phyloP scores from a whole-genome alignment of 495 filamentous ascomycete genomes.

The Gamarada debralockiae region DNA sequence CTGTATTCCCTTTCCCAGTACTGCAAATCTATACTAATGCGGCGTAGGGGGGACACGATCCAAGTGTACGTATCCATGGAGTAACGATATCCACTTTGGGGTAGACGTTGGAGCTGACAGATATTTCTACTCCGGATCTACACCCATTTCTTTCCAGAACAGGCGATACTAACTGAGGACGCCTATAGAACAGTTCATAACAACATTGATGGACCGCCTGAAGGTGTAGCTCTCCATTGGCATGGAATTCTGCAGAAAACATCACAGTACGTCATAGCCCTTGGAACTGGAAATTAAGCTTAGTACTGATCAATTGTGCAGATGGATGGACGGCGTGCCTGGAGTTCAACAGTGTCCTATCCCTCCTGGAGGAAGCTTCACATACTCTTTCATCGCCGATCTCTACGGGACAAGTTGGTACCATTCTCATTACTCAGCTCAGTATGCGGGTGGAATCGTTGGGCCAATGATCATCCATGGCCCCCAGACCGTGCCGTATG shows the following conservation, averaged over 20 bases:
- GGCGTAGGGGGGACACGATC: not conserved
- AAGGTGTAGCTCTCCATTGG: slow-evolving; percentile 43
- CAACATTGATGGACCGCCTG: slow-evolving; percentile 35
- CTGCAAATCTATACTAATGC: not conserved
- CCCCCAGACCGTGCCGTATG: slow-evolving; percentile 27
- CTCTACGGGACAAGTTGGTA: slow-evolving; percentile 63
- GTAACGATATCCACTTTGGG: too few relatives aligned
- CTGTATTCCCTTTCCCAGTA: not conserved
- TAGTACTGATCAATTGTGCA: not conserved
- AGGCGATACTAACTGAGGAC: slow-evolving; percentile 39
- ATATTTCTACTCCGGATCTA: too few relatives aligned
- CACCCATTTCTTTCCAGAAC: too few relatives aligned
- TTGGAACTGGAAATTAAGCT: not conserved
- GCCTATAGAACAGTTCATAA: slow-evolving; percentile 57
- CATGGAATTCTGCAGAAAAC: slow-evolving; percentile 38
- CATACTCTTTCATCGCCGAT: slow-evolving; percentile 47
- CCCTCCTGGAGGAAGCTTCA: slow-evolving; percentile 36
- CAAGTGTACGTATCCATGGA: too few relatives aligned
- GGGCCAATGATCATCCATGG: slow-evolving; percentile 42
- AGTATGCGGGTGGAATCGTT: slow-evolving; percentile 46
- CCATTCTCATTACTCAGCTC: slow-evolving; percentile 56
- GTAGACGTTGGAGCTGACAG: too few relatives aligned
- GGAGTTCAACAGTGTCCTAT: slow-evolving; percentile 43
- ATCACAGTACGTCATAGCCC: slow-evolving; percentile 7
- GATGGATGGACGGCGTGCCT: slow-evolving; percentile 36